Evolutionary conservation across 2,329 filamentous ascomycete species (phyloP).

Genomic region (Pseudocercospora macadamiae): DNA sequence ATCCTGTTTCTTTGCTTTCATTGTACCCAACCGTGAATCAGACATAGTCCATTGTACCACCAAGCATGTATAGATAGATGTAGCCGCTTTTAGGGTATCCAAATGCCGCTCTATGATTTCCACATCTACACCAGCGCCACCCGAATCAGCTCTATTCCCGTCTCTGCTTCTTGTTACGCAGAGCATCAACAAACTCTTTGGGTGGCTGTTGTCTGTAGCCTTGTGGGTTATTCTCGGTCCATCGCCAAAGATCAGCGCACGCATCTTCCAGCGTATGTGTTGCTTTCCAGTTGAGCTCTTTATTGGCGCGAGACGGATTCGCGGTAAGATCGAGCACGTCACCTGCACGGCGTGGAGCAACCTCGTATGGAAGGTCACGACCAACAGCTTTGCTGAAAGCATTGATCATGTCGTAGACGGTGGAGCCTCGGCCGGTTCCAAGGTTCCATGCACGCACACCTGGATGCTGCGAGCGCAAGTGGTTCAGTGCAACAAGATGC

Average conservation of each 20-base stretch:
- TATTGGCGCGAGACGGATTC: slow-evolving; percentile 82
- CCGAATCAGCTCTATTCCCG: background rate
- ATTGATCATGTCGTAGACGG: slow-evolving; percentile 96
- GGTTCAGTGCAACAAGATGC: slow-evolving; percentile 86
- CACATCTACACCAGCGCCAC: background rate
- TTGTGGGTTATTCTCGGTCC: slow-evolving; percentile 95
- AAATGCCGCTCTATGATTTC: background rate
- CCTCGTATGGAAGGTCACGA: slow-evolving; percentile 81
- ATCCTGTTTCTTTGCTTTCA: too few relatives aligned
- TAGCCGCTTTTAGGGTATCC: background rate
- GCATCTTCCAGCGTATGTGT: slow-evolving; percentile 88
- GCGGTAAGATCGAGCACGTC: slow-evolving; percentile 95
- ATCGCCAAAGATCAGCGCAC: slow-evolving; percentile 92
- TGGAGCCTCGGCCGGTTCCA: slow-evolving; percentile 90
- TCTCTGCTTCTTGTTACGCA: slow-evolving; percentile 36
- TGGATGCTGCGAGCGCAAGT: slow-evolving; percentile 80
- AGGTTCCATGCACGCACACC: slow-evolving; percentile 96
- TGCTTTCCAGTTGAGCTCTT: slow-evolving; percentile 90
- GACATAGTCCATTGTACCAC: background rate
- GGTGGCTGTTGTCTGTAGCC: slow-evolving; percentile 94
- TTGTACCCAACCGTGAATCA: background rate
- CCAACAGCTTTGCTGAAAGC: slow-evolving; percentile 89
- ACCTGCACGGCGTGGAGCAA: slow-evolving; percentile 78
- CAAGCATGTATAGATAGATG: background rate
- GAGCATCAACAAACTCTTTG: slow-evolving; percentile 69